Conservation (phyloP, 495 filamentous ascomycete genomes). For the Aspergillus ellipticus region DNA sequence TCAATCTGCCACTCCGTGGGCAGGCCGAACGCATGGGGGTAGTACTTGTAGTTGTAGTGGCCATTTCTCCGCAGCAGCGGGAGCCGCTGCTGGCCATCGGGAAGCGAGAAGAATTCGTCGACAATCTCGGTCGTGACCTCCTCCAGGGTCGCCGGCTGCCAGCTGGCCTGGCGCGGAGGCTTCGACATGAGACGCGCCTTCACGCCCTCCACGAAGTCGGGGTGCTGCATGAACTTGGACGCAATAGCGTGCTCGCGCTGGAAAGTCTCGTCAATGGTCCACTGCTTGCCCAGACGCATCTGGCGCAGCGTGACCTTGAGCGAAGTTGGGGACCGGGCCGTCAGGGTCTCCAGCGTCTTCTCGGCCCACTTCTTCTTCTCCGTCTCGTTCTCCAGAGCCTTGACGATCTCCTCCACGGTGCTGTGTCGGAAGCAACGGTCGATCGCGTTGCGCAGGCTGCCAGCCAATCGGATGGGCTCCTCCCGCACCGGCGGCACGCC, state of each 20-base stretch:
- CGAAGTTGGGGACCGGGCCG: conserved; percentile 73
- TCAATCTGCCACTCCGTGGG: conserved; percentile 71
- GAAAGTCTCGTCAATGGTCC: conserved; percentile 81
- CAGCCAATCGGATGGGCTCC: conserved; percentile 59
- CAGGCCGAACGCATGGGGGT: conserved; percentile 69
- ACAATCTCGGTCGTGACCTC: conserved; percentile 54
- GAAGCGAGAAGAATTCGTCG: conserved; percentile 55
- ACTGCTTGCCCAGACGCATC: conserved; percentile 68
- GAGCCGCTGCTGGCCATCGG: conserved; percentile 42
- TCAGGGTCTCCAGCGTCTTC: conserved; percentile 66
- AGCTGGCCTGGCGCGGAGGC: conserved; percentile 53
- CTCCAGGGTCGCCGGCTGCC: conserved; percentile 67
- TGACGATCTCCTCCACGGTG: conserved; percentile 65
- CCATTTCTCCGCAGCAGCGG: conserved; percentile 40
- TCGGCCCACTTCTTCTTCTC: conserved; percentile 65
- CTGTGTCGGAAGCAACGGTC: conserved; percentile 75
- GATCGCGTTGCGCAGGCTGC: conserved; percentile 67
- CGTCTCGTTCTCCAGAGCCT: conserved; percentile 58
- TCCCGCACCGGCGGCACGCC: conserved; percentile 65
- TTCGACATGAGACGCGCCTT: conserved; percentile 69
- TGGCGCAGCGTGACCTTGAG: conserved; percentile 77
- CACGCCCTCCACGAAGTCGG: conserved; percentile 87
- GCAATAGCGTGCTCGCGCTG: conserved; percentile 77
- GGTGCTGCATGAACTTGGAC: conserved; percentile 75
- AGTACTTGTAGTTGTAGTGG: conserved; percentile 54